Base-by-base conservation (phyloP, 805 yeast species). In the Debaryomyces prosopidis region DNA sequence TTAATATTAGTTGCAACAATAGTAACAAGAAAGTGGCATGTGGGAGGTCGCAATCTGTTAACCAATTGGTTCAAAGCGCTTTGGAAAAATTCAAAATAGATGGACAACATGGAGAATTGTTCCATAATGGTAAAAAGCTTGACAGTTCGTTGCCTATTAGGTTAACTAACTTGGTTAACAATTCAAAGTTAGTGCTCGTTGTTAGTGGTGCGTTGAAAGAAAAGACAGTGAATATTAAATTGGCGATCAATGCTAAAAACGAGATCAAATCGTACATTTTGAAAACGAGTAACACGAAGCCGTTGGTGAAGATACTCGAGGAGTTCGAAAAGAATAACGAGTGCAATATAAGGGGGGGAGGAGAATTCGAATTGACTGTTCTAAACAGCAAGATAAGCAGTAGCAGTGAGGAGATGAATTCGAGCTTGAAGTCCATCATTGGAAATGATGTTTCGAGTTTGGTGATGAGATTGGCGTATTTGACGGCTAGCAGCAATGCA, bases 141-240 rank as follows among this genome's bases (percentile, higher is more conserved):
- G 75, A 72, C 44, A 45, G 53, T 3, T 47, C 66, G 14, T 54
- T 66, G 19, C 68, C 74, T 1, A 40, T 72, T 7, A 50, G 73
- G 38, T 58, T 66, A 35, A 59, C 71, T 12, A 60, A 53, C 23
- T 51, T 72, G 18, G 47, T 59, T 17, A 70, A 64, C 46, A 71
- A 71, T 44, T 55, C 71, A 31, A 70, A 64, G 45, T 47, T 72
- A 20, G 47, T 43, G 14, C 51, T 71, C 15, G 47, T 46, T 41
- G 39, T 55, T 11, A 44, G 35, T 6, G 40, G 52, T 19, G 18
- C 10, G 1, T 36, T 16, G 9, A 17, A 35, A 8, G 39, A 42
- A 3, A 31, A 37, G 5, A 47, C 44, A 8, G 51, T 59, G 12
- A 51, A 52, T 45, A 53, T 60, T 3, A 62, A 59, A 42, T 45